Evolutionary conservation across 441 rosid genomes (phyloP), one percentile per base, ranked within the genome.

Genomic region (Arabidopsis lyrata): DNA sequence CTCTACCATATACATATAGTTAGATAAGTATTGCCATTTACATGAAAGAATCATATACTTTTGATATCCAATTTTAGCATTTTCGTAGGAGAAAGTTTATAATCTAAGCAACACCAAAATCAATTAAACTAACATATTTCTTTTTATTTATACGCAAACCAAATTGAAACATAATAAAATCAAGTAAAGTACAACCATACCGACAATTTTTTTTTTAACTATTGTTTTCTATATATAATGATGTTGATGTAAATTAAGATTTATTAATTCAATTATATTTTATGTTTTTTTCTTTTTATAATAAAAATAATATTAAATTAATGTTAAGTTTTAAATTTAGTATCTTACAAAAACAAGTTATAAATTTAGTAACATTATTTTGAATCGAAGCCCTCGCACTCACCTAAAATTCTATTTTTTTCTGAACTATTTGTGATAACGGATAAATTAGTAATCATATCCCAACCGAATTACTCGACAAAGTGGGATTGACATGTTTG

Each of bases 401-500:
- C 14, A 35, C 20, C 34, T 38, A 36, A 24, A 66, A 16, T 36
- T 12, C 1, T 11, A 8, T 1, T 18, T 18, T 3, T 32, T 2
- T 20, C 11, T 8, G 15, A 35, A 35, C 16, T n/a, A 1, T 35
- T 35, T 24, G 5, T 32, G 18, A 27, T 12, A 59, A 49, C 13
- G 2, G 8, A 52, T 36, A 24, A 36, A 27, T 15, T 13, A 53
- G 52, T 59, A 29, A 50, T 41, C 16, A 60, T 34, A 48, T 54
- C 35, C 45, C 47, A 63, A 62, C 64, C 22, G 29, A 75, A 68
- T 34, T 16, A 54, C 52, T 47, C 74, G 75, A 76, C 68, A 57
- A 14, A 52, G 66, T 57, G 76, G 10, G 68, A 42, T 65, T 8
- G 50, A 77, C 66, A 71, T 71, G 77, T 66, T 59, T 65, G 69